phyloP scores from a whole-genome alignment of 2,329 filamentous ascomycete genomes.

The Fusarium verrucosum region DNA sequence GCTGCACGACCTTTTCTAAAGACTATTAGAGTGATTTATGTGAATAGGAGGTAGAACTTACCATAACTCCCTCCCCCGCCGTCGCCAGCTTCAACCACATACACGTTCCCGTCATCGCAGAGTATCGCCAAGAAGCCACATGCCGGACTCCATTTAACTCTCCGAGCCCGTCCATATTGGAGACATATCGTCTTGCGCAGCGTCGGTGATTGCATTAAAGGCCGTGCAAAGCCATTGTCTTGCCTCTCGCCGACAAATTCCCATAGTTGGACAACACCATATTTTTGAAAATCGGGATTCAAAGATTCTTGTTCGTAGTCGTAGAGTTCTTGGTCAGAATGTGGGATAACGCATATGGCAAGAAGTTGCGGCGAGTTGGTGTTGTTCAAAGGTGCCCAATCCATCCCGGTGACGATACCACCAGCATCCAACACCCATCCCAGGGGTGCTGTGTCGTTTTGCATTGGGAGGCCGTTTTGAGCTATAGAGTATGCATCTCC shows the following conservation, averaged over 20 bases:
- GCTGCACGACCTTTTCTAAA: conserved; percentile 56
- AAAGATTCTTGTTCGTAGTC: conserved; percentile 51
- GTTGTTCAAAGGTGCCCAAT: conserved; percentile 58
- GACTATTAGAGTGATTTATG: conserved; percentile 33
- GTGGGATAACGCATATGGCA: conserved; percentile 61
- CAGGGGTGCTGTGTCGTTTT: conserved; percentile 42
- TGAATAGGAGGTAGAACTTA: conserved; percentile 39
- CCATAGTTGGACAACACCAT: conserved; percentile 64
- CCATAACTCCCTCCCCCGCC: conserved; percentile 52
- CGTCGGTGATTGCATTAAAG: conserved; percentile 50
- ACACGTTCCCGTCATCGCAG: conserved; percentile 61
- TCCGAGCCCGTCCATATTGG: conserved; percentile 60
- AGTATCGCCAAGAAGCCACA: conserved; percentile 59
- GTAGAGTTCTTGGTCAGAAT: conserved; percentile 59
- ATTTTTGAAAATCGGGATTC: conserved; percentile 51
- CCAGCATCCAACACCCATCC: conserved; percentile 66
- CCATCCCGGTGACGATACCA: conserved; percentile 62
- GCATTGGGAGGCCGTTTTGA: conserved; percentile 45
- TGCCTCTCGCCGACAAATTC: conserved; percentile 51
- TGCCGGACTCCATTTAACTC: conserved; percentile 64
- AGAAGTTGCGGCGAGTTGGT: conserved; percentile 57
- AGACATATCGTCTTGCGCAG: conserved; percentile 58
- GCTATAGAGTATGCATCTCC: conserved; percentile 42
- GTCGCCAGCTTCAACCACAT: conserved; percentile 56
- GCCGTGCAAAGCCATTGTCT: conserved; percentile 47